phyloP scores from a whole-genome alignment of 2,329 filamentous ascomycete genomes.

The Fusarium euwallaceae region DNA sequence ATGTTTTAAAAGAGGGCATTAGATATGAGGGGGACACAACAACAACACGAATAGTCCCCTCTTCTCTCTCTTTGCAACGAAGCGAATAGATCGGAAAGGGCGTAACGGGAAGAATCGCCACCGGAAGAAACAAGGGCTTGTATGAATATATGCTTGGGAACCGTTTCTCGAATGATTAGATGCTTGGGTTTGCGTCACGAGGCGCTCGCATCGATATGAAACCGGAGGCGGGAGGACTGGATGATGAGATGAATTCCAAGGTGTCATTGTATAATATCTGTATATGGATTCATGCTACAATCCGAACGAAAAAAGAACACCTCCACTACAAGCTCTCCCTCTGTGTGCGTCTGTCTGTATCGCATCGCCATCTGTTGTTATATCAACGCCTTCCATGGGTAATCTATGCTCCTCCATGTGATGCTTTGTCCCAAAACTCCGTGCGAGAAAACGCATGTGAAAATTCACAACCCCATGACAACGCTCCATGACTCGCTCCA shows the following conservation, averaged over 20 bases:
- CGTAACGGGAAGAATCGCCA: background rate
- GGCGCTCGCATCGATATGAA: constrained; percentile 34
- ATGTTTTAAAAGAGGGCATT: constrained; percentile 45
- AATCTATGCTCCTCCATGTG: constrained; percentile 11
- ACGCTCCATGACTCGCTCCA: constrained; percentile 2
- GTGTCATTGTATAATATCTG: constrained; percentile 45
- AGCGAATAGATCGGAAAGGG: constrained; percentile 9
- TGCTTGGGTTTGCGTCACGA: constrained; percentile 36
- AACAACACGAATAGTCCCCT: background rate
- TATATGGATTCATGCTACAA: constrained; percentile 40
- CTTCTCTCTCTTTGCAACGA: background rate
- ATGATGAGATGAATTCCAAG: constrained; percentile 16
- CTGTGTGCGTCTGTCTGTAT: constrained; percentile 2
- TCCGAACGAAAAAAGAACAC: constrained; percentile 35
- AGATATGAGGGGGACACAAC: background rate
- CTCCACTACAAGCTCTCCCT: constrained; percentile 13
- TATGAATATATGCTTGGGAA: constrained; percentile 38
- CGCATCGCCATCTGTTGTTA: background rate
- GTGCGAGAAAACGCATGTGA: constrained; percentile 17
- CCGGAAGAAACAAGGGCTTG: constrained; percentile 9
- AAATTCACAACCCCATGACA: constrained; percentile 10
- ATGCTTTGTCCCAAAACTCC: constrained; percentile 33
- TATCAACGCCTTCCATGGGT: constrained; percentile 27
- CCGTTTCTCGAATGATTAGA: constrained; percentile 24
- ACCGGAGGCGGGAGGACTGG: constrained; percentile 24